A percentile compares a stretch with the other conserved stretches of the same genome.
Conservation (phyloP, 345 rosid genomes). For the Euphorbia tirucalli region DNA sequence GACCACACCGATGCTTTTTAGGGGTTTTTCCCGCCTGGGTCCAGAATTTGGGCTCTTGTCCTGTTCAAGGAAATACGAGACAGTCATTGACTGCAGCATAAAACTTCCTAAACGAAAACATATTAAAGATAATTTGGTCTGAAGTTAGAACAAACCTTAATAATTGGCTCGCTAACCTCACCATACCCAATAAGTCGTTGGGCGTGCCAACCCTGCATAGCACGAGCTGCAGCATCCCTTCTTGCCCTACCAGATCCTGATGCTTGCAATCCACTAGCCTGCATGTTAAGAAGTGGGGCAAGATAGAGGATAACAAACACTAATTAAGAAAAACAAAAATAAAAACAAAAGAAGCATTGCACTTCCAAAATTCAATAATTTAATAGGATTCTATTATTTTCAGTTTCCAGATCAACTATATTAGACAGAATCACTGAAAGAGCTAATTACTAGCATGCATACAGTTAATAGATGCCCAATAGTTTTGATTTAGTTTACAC, state of each 20-base stretch:
- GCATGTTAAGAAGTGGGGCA: conserved; percentile 8
- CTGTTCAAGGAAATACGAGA: conserved; percentile 34
- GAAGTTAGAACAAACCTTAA: conserved; percentile 40
- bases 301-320: background rate
- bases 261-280: conserved; percentile 50
- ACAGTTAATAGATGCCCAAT: background rate
- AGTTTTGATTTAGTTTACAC: background rate
- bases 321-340: background rate
- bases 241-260: conserved; percentile 69
- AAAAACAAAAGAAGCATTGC: background rate
- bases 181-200: conserved; percentile 68
- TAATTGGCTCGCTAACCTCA: conserved; percentile 53
- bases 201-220: conserved; percentile 90
- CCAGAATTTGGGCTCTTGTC: conserved; percentile 48
- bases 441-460: background rate
- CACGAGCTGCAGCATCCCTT: conserved; percentile 82
- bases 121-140: background rate
- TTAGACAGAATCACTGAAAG: background rate
- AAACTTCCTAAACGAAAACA: background rate
- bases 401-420: background rate
- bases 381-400: background rate
- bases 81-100: background rate
- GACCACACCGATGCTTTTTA: conserved; percentile 58
- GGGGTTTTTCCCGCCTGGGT: conserved; percentile 66
- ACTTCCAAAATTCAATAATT: background rate